A percentile compares a stretch with the other conserved stretches of the same genome.
Conservation (phyloP, 352 stramenopile species). For the Phytopythium mirpurense region DNA sequence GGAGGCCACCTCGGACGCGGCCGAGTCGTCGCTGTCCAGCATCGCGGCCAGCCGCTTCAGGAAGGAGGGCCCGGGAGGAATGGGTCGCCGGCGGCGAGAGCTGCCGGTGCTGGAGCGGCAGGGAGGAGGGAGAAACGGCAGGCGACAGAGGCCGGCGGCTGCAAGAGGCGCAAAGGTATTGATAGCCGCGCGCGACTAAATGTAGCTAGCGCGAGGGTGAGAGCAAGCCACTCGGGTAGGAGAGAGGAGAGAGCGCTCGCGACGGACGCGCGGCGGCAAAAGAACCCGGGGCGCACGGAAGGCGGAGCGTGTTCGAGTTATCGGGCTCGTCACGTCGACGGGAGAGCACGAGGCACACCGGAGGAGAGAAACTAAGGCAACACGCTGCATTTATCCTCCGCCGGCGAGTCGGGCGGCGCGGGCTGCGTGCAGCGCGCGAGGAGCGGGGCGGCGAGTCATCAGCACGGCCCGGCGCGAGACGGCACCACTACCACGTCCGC, state of each 20-base stretch:
- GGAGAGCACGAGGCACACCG: not conserved
- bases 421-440: not conserved
- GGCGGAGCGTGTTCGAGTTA: slow-evolving; percentile 3
- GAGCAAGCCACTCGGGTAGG: too few relatives aligned
- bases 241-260: too few relatives aligned
- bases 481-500: too few relatives aligned
- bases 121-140: too few relatives aligned
- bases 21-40: slow-evolving; percentile 62
- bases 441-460: not conserved
- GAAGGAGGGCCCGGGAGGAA: too few relatives aligned
- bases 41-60: not conserved
- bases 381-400: slow-evolving; percentile 1
- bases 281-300: not conserved
- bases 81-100: too few relatives aligned
- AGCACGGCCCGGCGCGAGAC: too few relatives aligned
- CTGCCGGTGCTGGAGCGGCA: too few relatives aligned
- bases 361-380: slow-evolving; percentile 1
- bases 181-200: too few relatives aligned
- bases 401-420: not conserved
- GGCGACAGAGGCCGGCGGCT: not conserved
- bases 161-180: not conserved
- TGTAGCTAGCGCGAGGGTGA: too few relatives aligned
- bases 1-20: slow-evolving; percentile 57
- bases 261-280: too few relatives aligned
- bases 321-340: slow-evolving; percentile 1